Base-by-base conservation (phyloP, 129 eudicot genomes). In the Erigeron canadensis region DNA sequence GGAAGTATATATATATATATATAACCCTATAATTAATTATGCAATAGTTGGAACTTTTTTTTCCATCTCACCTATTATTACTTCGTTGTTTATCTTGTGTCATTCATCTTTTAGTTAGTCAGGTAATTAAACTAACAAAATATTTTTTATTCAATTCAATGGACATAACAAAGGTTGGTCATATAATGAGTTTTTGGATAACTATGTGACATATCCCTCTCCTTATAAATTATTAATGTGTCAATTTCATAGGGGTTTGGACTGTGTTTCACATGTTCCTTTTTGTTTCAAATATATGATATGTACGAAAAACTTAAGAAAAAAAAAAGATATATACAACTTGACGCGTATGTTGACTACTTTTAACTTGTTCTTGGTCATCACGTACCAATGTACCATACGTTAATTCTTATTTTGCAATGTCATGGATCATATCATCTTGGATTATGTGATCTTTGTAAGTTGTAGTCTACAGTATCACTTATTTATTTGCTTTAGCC, bases 311-410 rank as follows among this genome's bases (percentile, higher is more conserved):
- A n/a, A n/a, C n/a, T n/a, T n/a, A n/a, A n/a, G n/a, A n/a, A n/a
- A n/a, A n/a, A n/a, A n/a, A n/a, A n/a, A n/a, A n/a, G n/a, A n/a
- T n/a, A 22, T 66, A 13, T 67, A 22, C 67, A 58, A 42, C 40
- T 71, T 58, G 53, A 45, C 19, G 37, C 38, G 18, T 12, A 12
- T 54, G 42, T 74, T 64, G 65, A 64, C 65, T 54, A 43, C 16
- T 40, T 65, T 74, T 50, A 58, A 74, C 65, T 74, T 38, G 65
- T 63, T 63, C 16, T 57, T 67, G 61, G 56, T 67, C 69, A 45
- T 75, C 80, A 75, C 62, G 80, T 67, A 75, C 45, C 80, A 50
- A 28, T 28, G n/a, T n/a, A n/a, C n/a, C n/a, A 28, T 67, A 57
- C 8, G 56, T 76, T 76, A 74, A 66, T 76, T 67, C 74, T 76